Percentiles rank a stretch among this genome's conserved stretches.
Evolutionary conservation across 2,329 filamentous ascomycete genomes (phyloP).

Genomic region (Penicillium sp.): DNA sequence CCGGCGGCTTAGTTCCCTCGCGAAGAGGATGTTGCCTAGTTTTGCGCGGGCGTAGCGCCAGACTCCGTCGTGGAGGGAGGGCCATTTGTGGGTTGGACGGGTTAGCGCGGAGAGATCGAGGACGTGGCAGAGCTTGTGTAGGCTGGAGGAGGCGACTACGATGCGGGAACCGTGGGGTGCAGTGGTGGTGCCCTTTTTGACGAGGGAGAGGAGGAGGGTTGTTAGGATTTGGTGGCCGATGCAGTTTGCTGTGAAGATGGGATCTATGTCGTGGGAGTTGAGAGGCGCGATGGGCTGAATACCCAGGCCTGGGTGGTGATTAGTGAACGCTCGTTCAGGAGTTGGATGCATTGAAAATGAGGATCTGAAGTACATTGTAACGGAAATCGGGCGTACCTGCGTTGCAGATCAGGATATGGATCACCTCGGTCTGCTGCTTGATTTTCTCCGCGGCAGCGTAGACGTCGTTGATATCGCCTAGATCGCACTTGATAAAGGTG

Average conservation of each 20-base stretch:
- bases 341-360: not conserved
- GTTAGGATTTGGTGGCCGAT: slow-evolving; percentile 55
- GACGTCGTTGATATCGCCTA: slow-evolving; percentile 29
- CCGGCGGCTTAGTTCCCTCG: slow-evolving; percentile 29
- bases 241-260: slow-evolving; percentile 53
- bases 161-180: slow-evolving; percentile 43
- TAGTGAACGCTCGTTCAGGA: not conserved
- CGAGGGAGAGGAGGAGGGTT: slow-evolving; percentile 47
- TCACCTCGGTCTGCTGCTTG: slow-evolving; percentile 21
- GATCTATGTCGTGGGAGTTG: slow-evolving; percentile 47
- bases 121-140: slow-evolving; percentile 30
- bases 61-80: slow-evolving; percentile 23
- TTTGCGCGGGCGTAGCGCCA: slow-evolving; percentile 39
- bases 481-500: slow-evolving; percentile 31
- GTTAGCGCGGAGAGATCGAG: slow-evolving; percentile 28
- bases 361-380: not conserved
- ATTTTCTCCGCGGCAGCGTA: slow-evolving; percentile 24
- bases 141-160: slow-evolving; percentile 43
- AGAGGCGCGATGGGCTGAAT: slow-evolving; percentile 20
- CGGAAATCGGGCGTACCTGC: slow-evolving; percentile 23
- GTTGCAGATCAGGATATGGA: slow-evolving; percentile 38
- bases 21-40: slow-evolving; percentile 37
- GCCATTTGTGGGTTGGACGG: slow-evolving; percentile 24
- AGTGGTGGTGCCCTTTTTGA: slow-evolving; percentile 19
- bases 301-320: slow-evolving; percentile 7